These are phyloP conservation scores for Mortierella sp. DNA, from an alignment of 371 early-diverging fungal genomes.

Conservation along the genomic window DNA sequence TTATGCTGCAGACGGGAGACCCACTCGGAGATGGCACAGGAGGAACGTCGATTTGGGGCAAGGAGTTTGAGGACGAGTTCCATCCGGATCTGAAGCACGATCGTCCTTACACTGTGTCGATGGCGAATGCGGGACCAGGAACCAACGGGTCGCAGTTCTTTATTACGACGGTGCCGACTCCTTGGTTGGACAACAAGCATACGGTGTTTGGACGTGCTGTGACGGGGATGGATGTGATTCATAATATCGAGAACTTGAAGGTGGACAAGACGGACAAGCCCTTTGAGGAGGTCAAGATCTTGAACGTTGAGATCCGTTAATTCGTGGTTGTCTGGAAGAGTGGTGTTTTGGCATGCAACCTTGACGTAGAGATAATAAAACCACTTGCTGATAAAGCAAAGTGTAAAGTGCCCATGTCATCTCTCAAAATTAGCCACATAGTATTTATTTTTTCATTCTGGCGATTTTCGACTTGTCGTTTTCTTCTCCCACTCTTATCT, in stretches of 20 bases:
- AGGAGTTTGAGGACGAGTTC: constrained; percentile 97
- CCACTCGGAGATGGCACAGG: constrained; percentile 96
- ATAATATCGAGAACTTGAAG: constrained; percentile 84
- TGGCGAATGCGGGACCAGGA: constrained; percentile 98
- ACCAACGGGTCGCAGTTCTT: constrained; percentile 98
- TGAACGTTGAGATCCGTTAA: constrained; percentile 78
- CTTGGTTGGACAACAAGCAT: constrained; percentile 97
- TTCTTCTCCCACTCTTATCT: too few relatives aligned
- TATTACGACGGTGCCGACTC: constrained; percentile 93
- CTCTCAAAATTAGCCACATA: too few relatives aligned
- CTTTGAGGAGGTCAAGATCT: constrained; percentile 75
- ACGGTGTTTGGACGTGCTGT: constrained; percentile 97
- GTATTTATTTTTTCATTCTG: too few relatives aligned
- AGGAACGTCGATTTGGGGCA: constrained; percentile 94
- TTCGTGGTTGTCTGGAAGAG: too few relatives aligned
- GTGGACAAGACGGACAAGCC: constrained; percentile 89
- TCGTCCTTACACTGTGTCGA: constrained; percentile 92
- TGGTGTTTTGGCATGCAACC: background rate
- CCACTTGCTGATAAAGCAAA: background rate
- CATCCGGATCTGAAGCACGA: constrained; percentile 84
- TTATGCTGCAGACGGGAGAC: constrained; percentile 94
- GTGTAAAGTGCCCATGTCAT: too few relatives aligned
- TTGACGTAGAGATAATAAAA: background rate
- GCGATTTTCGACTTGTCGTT: too few relatives aligned
- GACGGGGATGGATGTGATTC: constrained; percentile 95